phyloP scores from a whole-genome alignment of 1,284 basidiomycete species.

The Phaffia rhodozyma region DNA sequence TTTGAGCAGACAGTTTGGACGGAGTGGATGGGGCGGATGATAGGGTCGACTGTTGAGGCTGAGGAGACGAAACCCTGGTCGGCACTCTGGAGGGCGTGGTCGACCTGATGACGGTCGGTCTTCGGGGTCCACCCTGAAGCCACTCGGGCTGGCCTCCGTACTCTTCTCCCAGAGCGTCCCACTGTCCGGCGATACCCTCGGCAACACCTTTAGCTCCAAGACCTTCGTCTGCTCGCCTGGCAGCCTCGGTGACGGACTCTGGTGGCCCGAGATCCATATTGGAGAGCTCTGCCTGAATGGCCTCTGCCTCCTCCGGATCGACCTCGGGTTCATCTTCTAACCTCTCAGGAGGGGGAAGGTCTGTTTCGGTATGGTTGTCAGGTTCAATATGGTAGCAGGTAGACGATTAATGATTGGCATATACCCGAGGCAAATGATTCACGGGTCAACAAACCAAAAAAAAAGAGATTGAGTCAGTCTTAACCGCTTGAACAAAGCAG shows the following conservation, averaged over 20 bases:
- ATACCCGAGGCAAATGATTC: neutral
- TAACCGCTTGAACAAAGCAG: too few species aligned
- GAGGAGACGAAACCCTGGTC: neutral
- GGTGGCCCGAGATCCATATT: constrained; percentile 36
- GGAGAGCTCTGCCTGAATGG: constrained; percentile 22
- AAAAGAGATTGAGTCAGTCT: neutral
- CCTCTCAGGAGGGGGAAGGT: constrained; percentile 9
- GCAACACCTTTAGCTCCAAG: constrained; percentile 17
- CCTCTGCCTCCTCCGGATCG: constrained; percentile 4
- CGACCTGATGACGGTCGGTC: constrained; percentile 1
- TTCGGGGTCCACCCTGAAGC: constrained; percentile 14
- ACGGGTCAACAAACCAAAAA: neutral
- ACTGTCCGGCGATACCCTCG: constrained; percentile 9
- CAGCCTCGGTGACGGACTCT: constrained; percentile 34
- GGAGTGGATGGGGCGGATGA: neutral
- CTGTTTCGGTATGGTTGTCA: neutral
- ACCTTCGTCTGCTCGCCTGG: constrained; percentile 25
- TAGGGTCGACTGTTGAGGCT: neutral
- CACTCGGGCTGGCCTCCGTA: constrained; percentile 13
- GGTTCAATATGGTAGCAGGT: neutral
- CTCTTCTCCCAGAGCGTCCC: constrained; percentile 6
- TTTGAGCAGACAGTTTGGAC: neutral
- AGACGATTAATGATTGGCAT: neutral
- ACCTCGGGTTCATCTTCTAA: neutral
- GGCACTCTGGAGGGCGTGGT: constrained; percentile 7